Evolutionary conservation across 805 yeast species (phyloP).

Genomic region (Lipomyces orientalis): DNA sequence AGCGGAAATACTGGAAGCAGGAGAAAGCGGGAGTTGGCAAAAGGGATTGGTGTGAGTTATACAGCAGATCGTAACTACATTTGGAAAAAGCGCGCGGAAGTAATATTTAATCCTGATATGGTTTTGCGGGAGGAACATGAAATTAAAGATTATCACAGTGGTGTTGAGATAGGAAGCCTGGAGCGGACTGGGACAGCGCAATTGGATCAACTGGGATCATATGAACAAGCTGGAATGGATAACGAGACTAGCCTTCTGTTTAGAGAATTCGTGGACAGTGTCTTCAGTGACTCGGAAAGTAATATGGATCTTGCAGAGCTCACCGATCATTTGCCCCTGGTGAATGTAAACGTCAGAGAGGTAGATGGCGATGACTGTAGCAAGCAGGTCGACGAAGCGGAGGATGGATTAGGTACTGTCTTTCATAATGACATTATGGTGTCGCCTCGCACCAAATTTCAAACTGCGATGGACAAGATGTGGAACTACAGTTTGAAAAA

Average conservation of each 20-base stretch:
- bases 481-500: conserved; percentile 2
- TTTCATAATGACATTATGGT: background rate
- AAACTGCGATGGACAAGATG: background rate
- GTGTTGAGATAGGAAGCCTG: background rate
- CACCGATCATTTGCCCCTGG: background rate
- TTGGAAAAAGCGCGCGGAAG: conserved; percentile 31
- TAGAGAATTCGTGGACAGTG: background rate
- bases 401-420: background rate
- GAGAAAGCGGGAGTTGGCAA: conserved; percentile 12
- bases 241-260: background rate
- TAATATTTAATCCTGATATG: conserved; percentile 20
- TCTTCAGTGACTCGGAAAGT: background rate
- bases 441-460: background rate
- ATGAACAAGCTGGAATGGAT: background rate
- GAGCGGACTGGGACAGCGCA: background rate
- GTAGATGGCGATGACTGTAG: background rate
- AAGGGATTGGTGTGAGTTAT: conserved; percentile 15
- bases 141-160: background rate
- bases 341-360: background rate
- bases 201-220: background rate
- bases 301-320: background rate
- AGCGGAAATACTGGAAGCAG: background rate
- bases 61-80: conserved; percentile 30
- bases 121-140: conserved; percentile 1
- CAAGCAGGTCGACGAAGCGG: background rate